phyloP scores from a whole-genome alignment of 768 basidiomycete genomes.

The Naganishia kalamii region DNA sequence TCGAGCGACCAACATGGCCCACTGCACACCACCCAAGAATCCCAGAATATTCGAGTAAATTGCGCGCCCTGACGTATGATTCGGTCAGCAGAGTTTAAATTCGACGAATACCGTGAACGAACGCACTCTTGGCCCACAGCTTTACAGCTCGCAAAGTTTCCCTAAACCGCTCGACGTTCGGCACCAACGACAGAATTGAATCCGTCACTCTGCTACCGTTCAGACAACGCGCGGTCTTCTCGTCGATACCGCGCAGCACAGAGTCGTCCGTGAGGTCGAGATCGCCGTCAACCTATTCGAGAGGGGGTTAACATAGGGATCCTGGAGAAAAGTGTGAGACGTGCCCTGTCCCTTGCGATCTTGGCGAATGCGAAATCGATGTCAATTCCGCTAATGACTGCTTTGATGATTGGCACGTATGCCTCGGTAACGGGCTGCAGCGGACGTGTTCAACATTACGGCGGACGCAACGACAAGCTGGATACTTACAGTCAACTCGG shows the following conservation, averaged over 20 bases:
- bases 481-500: constrained; percentile 74
- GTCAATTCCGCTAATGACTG: constrained; percentile 83
- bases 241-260: constrained; percentile 83
- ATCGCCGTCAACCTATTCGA: constrained; percentile 20
- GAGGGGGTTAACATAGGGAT: background rate
- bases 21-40: constrained; percentile 94
- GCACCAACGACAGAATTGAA: constrained; percentile 88
- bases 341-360: constrained; percentile 28
- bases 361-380: constrained; percentile 86
- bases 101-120: background rate
- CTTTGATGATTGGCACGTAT: constrained; percentile 89
- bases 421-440: constrained; percentile 88
- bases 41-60: constrained; percentile 98
- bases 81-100: background rate
- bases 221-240: constrained; percentile 88
- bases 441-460: background rate
- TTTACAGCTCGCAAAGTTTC: constrained; percentile 93
- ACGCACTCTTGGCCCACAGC: constrained; percentile 90
- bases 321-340: background rate
- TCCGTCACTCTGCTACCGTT: constrained; percentile 84
- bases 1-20: constrained; percentile 97
- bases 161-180: constrained; percentile 87
- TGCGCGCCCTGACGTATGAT: constrained; percentile 62
- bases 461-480: background rate
- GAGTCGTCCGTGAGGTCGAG: constrained; percentile 84